Conservation (phyloP, 2,329 filamentous ascomycete genomes). For the Ophiosphaerella narmari region DNA sequence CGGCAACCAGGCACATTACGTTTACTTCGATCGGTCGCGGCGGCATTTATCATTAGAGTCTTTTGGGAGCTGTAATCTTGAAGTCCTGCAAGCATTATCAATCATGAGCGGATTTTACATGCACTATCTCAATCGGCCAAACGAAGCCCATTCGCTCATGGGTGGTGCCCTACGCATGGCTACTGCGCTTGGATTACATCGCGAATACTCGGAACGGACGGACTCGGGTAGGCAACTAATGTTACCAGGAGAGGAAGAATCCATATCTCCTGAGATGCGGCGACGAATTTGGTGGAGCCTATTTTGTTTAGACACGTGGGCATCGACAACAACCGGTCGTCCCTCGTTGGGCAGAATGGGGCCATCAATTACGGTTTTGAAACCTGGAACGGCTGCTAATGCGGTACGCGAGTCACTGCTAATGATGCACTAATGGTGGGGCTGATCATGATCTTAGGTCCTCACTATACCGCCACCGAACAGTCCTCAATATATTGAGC, state of each 20-base stretch:
- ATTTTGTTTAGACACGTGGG: constrained; percentile 52
- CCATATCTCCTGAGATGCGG: constrained; percentile 46
- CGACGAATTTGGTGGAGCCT: constrained; percentile 53
- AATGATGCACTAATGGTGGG: background rate
- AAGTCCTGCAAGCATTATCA: constrained; percentile 72
- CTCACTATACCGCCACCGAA: constrained; percentile 36
- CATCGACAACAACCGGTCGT: constrained; percentile 50
- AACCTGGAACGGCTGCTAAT: constrained; percentile 40
- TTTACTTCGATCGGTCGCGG: constrained; percentile 71
- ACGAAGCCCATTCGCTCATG: constrained; percentile 74
- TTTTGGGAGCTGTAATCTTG: constrained; percentile 72
- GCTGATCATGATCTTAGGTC: constrained; percentile 15
- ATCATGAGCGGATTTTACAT: constrained; percentile 77
- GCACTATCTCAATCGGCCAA: constrained; percentile 77
- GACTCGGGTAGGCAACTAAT: constrained; percentile 21
- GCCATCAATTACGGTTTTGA: constrained; percentile 45
- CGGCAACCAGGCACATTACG: constrained; percentile 68
- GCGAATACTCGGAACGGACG: constrained; percentile 58
- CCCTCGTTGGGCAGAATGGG: constrained; percentile 48
- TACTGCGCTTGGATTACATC: constrained; percentile 72
- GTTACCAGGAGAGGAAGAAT: constrained; percentile 35
- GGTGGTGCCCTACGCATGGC: constrained; percentile 75
- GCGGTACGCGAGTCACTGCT: constrained; percentile 25
- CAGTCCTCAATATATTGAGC: constrained; percentile 51
- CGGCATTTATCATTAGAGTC: constrained; percentile 69